Percentiles rank a stretch among this genome's conserved stretches.
Evolutionary conservation across 768 basidiomycete species (phyloP).

Genomic region (Lentinula raphanica): DNA sequence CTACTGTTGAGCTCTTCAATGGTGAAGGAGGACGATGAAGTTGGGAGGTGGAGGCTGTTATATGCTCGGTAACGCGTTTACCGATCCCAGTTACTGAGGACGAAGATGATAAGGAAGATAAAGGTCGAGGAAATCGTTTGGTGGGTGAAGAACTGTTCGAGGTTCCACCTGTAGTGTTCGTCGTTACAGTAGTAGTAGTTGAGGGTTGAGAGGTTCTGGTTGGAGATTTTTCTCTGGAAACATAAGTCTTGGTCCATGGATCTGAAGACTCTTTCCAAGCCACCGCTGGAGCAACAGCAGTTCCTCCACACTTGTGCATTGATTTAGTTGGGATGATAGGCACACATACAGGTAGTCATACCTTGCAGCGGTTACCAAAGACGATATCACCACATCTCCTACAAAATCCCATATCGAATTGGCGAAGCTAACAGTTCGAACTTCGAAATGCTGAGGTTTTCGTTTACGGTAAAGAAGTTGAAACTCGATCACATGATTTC

Average conservation of each 20-base stretch:
- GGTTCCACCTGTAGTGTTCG: constrained; percentile 11
- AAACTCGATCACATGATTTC: no score
- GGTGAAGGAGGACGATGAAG: constrained; percentile 48
- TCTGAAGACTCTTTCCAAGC: constrained; percentile 62
- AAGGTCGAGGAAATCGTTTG: constrained; percentile 49
- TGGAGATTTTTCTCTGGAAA: constrained; percentile 50
- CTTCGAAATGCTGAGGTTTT: not conserved
- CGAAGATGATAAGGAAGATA: constrained; percentile 23
- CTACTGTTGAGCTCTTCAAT: constrained; percentile 46
- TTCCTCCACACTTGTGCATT: constrained; percentile 56
- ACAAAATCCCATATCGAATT: constrained; percentile 68
- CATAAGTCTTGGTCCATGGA: constrained; percentile 78
- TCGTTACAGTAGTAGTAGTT: constrained; percentile 10
- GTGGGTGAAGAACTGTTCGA: constrained; percentile 24
- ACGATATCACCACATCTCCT: constrained; percentile 84
- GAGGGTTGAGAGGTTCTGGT: constrained; percentile 21
- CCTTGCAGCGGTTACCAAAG: constrained; percentile 51
- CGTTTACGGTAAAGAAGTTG: not conserved
- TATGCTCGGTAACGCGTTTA: constrained; percentile 52
- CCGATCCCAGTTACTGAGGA: constrained; percentile 32
- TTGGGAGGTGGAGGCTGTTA: constrained; percentile 43
- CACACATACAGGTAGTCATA: not conserved
- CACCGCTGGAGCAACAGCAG: constrained; percentile 71
- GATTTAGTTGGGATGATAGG: not conserved
- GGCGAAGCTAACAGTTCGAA: not conserved